Evolutionary conservation across 2,329 filamentous ascomycete genomes (phyloP).

Genomic region (Penicillium frequentans): DNA sequence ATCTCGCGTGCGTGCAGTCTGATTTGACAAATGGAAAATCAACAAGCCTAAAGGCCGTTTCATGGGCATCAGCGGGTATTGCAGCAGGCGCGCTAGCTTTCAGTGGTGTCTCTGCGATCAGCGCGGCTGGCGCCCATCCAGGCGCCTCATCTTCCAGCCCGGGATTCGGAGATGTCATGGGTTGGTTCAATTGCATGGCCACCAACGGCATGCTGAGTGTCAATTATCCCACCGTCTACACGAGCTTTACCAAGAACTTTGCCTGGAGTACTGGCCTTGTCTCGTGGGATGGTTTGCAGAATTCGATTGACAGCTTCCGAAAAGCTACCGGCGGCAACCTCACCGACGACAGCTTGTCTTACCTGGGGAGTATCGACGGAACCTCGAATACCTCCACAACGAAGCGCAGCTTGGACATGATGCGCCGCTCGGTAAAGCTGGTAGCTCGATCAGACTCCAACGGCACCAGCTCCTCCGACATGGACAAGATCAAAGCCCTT

Average conservation of each 20-base stretch:
- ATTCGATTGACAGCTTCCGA: conserved; percentile 81
- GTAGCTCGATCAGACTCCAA: conserved; percentile 44
- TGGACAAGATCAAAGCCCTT: conserved; percentile 71
- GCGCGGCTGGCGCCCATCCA: conserved; percentile 56
- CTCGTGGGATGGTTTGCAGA: conserved; percentile 77
- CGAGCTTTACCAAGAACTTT: conserved; percentile 89
- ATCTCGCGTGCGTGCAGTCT: conserved; percentile 81
- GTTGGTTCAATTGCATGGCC: conserved; percentile 90
- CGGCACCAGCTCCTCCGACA: conserved; percentile 19
- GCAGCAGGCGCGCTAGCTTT: conserved; percentile 79
- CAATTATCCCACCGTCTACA: conserved; percentile 81
- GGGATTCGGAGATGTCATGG: conserved; percentile 79
- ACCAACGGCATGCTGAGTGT: conserved; percentile 97
- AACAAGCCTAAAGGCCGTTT: conserved; percentile 69
- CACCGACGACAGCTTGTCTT: conserved; percentile 73
- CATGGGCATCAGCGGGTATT: conserved; percentile 80
- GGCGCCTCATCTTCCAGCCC: conserved; percentile 71
- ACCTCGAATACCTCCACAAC: conserved; percentile 47
- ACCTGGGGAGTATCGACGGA: conserved; percentile 73
- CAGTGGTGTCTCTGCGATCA: conserved; percentile 69
- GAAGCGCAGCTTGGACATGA: conserved; percentile 61
- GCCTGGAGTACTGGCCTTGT: conserved; percentile 85
- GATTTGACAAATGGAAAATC: conserved; percentile 86
- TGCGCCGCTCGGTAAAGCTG: conserved; percentile 50
- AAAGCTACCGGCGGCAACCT: conserved; percentile 80